Base-by-base conservation (phyloP, 345 rosid species). In the Rhodamnia argentea region DNA sequence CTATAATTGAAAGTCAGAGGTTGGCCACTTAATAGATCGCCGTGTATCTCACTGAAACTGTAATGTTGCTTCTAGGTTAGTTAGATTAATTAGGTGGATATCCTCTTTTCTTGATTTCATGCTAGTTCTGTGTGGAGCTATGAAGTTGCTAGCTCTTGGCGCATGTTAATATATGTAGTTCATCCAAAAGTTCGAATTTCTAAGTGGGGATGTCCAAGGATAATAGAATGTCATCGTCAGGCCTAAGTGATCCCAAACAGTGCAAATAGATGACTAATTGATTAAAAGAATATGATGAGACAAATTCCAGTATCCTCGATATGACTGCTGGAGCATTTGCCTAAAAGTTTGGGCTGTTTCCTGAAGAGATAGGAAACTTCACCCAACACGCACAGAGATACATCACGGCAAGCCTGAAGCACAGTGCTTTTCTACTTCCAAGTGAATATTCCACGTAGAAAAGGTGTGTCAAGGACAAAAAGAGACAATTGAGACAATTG, bases 1-100 rank as follows among this genome's bases (percentile, higher is more conserved):
- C 98, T 3, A 91, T 97, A 87, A 93, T 97, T 85, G 99, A 97
- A 88, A 91, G 84, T 85, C 94, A 95, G 85, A 95, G 92, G 99
- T 97, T 90, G 91, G 93, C 87, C 40, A 54, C 40, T 84, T 37
- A 18, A 52, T 52, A 52, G 14, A 18, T 15, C 20, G 55, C 13
- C 27, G 75, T 62, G 75, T 62, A 62, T 29, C 42, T 62, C 32
- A 20, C 75, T 62, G 40, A 62, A 62, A 62, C 75, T 62, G 75
- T 62, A 14, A 62, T 62, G 75, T 62, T 62, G 23, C 75, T 62
- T 40, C 22, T 27, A 15, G 75, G 75, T 10, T 29, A 29, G 42
- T 62, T 29, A 27, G 42, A 6, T 62, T 14, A 62, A 62, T 62
- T 62, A 22, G 40, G 22, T 29, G 42, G 75, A 62, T 62, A 27